Conservation (phyloP, 2,329 filamentous ascomycete genomes). For the Aureobasidium sp. region DNA sequence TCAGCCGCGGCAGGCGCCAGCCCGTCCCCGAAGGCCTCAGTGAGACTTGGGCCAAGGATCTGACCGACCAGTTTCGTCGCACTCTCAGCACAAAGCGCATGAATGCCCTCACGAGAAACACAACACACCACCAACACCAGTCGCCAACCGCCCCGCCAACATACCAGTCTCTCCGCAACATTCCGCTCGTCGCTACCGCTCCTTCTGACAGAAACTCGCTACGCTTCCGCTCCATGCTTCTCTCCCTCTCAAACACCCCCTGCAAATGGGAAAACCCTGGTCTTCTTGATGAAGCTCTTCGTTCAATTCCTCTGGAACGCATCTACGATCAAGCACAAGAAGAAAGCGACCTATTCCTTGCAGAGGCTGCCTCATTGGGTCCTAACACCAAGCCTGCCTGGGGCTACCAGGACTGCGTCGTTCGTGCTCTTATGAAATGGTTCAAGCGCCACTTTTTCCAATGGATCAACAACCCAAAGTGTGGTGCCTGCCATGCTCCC, state of each 20-base stretch:
- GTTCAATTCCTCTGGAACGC: slow-evolving; percentile 77
- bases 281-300: slow-evolving; percentile 82
- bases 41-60: slow-evolving; percentile 68
- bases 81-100: slow-evolving; percentile 79
- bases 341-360: slow-evolving; percentile 78
- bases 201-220: slow-evolving; percentile 50
- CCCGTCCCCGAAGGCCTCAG: slow-evolving; percentile 20
- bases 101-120: slow-evolving; percentile 55
- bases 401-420: slow-evolving; percentile 97
- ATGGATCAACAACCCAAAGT: slow-evolving; percentile 93
- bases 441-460: slow-evolving; percentile 93
- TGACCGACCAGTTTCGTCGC: slow-evolving; percentile 79
- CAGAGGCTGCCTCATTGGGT: slow-evolving; percentile 80
- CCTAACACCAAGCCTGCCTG: slow-evolving; percentile 75
- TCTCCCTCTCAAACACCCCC: slow-evolving; percentile 80
- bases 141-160: slow-evolving; percentile 41
- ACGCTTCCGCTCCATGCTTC: slow-evolving; percentile 61
- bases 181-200: slow-evolving; percentile 66
- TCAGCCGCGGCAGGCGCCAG: slow-evolving; percentile 4
- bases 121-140: slow-evolving; percentile 27
- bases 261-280: slow-evolving; percentile 96
- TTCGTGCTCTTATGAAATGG: slow-evolving; percentile 85
- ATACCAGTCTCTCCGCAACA: slow-evolving; percentile 53
- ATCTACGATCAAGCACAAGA: slow-evolving; percentile 94
- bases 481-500: slow-evolving; percentile 71